These are phyloP conservation scores for Nemania diffusa DNA, from an alignment of 2,329 filamentous ascomycete genomes.

Conservation along the genomic window DNA sequence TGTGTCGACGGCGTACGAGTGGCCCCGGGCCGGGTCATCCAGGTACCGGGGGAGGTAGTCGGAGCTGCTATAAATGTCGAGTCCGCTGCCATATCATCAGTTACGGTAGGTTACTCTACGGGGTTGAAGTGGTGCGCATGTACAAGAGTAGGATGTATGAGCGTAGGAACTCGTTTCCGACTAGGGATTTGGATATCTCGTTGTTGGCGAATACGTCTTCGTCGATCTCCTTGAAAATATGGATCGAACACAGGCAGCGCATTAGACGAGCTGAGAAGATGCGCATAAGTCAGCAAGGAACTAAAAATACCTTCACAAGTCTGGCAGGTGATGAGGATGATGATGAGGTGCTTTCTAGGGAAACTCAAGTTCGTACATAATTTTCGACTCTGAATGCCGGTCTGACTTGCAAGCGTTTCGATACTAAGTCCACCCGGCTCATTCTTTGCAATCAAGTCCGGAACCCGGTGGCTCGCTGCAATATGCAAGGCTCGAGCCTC, in stretches of 20 bases:
- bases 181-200: slow-evolving; percentile 48
- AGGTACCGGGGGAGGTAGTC: slow-evolving; percentile 49
- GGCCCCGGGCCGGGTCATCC: slow-evolving; percentile 42
- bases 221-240: slow-evolving; percentile 48
- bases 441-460: slow-evolving; percentile 48
- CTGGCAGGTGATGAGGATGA: too few relatives aligned
- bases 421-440: too few relatives aligned
- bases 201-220: slow-evolving; percentile 52
- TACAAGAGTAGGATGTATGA: slow-evolving; percentile 52
- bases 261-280: slow-evolving; percentile 47
- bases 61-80: slow-evolving; percentile 49
- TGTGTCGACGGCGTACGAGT: slow-evolving; percentile 47
- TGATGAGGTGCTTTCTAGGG: too few relatives aligned
- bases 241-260: slow-evolving; percentile 51
- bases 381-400: too few relatives aligned
- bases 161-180: slow-evolving; percentile 50
- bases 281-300: too few relatives aligned
- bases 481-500: slow-evolving; percentile 51
- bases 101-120: too few relatives aligned
- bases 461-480: slow-evolving; percentile 47
- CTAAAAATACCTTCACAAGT: too few relatives aligned
- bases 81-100: slow-evolving; percentile 38
- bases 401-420: too few relatives aligned
- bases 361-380: too few relatives aligned
- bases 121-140: too few relatives aligned